Conservation (phyloP, 2,329 filamentous ascomycete species). For the Acephala macrosclerotiorum region DNA sequence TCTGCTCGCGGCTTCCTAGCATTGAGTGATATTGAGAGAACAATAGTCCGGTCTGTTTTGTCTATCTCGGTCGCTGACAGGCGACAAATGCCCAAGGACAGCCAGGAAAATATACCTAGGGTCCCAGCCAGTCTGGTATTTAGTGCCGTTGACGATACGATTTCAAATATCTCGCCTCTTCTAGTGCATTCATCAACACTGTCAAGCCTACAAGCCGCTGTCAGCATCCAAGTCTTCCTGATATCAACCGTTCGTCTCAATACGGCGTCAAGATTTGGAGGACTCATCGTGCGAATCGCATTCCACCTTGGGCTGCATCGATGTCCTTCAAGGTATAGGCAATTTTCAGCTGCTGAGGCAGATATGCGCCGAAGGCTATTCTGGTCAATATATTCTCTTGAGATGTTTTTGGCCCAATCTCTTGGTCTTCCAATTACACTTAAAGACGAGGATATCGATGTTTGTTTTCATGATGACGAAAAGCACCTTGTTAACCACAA, state of each 20-base stretch:
- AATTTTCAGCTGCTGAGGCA: conserved; percentile 55
- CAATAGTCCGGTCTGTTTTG: conserved; percentile 56
- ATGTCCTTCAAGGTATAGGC: conserved; percentile 59
- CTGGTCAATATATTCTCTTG: conserved; percentile 63
- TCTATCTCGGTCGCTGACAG: conserved; percentile 62
- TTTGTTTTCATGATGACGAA: conserved; percentile 57
- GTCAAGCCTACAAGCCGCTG: conserved; percentile 56
- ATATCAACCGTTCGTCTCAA: conserved; percentile 63
- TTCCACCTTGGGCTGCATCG: conserved; percentile 66
- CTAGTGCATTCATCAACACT: conserved; percentile 56
- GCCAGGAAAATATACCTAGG: conserved; percentile 26
- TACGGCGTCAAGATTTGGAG: conserved; percentile 62
- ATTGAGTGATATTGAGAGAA: conserved; percentile 47
- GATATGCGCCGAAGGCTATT: conserved; percentile 60
- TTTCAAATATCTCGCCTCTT: conserved; percentile 55
- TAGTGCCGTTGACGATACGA: conserved; percentile 55
- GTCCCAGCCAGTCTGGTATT: conserved; percentile 56
- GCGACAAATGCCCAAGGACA: conserved; percentile 48
- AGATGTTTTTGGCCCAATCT: conserved; percentile 62
- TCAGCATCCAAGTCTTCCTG: conserved; percentile 61
- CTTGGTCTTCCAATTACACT: conserved; percentile 62
- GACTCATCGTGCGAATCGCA: conserved; percentile 60
- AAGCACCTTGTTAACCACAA: conserved; percentile 7
- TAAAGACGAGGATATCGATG: conserved; percentile 64
- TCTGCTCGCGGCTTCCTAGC: conserved; percentile 44